Conservation (phyloP, 345 rosid species). For the Ceriops tagal region DNA sequence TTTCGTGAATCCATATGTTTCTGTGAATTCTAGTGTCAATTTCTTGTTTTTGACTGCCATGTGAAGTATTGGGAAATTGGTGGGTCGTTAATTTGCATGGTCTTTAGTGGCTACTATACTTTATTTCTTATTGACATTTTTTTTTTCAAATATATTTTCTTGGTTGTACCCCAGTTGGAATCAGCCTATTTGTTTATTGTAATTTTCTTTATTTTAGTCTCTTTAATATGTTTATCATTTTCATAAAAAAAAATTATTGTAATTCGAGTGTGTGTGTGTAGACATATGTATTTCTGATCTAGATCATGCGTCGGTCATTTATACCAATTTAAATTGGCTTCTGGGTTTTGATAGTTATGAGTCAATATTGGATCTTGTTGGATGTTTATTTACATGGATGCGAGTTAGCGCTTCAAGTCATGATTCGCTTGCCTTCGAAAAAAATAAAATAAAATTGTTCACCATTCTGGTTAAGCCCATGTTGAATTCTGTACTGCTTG, state of each 20-base stretch:
- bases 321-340: background rate
- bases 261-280: background rate
- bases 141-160: background rate
- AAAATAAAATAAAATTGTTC: too few species aligned
- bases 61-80: background rate
- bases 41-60: background rate
- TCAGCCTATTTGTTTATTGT: background rate
- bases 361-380: constrained; percentile 12
- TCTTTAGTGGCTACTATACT: background rate
- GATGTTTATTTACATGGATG: background rate
- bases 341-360: background rate
- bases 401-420: background rate
- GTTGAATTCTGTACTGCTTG: background rate
- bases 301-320: background rate
- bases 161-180: background rate
- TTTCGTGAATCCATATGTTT: background rate
- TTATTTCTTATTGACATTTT: background rate
- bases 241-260: background rate
- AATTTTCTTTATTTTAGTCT: background rate
- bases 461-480: background rate
- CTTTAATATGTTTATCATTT: too few species aligned
- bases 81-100: too few species aligned
- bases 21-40: background rate
- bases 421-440: background rate
- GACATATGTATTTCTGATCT: constrained; percentile 5